A percentile compares a stretch with the other conserved stretches of the same genome.
These are phyloP conservation scores for Aspergillus udagawae DNA, from an alignment of 2,329 filamentous ascomycete genomes.

Conservation along the genomic window DNA sequence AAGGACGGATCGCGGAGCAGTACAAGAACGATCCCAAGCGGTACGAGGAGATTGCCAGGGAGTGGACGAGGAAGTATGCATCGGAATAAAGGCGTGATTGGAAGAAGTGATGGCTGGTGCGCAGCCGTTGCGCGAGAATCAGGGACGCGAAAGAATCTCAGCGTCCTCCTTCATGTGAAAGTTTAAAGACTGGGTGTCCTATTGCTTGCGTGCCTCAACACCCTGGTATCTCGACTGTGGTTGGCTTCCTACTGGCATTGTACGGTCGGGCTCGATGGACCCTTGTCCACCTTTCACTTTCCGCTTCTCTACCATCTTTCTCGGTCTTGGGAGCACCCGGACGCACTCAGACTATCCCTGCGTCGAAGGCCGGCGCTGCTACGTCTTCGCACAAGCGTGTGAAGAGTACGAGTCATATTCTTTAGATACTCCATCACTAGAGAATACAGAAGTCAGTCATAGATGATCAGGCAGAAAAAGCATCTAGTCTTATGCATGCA, in stretches of 20 bases:
- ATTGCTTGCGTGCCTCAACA: not conserved
- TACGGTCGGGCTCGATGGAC: not conserved
- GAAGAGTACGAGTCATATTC: not conserved
- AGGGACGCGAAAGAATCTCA: not conserved
- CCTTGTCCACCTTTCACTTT: not conserved
- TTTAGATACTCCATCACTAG: not conserved
- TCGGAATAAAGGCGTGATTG: slow-evolving; percentile 30
- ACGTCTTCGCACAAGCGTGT: not conserved
- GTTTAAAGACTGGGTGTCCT: not conserved
- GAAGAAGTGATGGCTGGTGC: not conserved
- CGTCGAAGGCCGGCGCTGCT: not conserved
- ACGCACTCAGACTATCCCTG: not conserved
- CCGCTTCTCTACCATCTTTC: not conserved
- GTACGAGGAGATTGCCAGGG: slow-evolving; percentile 70
- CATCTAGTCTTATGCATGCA: too few species aligned
- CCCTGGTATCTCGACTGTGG: not conserved
- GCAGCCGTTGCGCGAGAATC: not conserved
- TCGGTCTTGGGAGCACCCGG: not conserved
- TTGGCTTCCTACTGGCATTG: not conserved
- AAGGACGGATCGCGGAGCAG: slow-evolving; percentile 80
- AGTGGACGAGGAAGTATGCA: slow-evolving; percentile 73
- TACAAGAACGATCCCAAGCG: slow-evolving; percentile 63
- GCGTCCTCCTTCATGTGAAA: not conserved
- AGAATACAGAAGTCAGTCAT: not conserved
- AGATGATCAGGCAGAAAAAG: not conserved